Evolutionary conservation across 768 basidiomycete species (phyloP).

Genomic region (Candolleomyces efflorescens): DNA sequence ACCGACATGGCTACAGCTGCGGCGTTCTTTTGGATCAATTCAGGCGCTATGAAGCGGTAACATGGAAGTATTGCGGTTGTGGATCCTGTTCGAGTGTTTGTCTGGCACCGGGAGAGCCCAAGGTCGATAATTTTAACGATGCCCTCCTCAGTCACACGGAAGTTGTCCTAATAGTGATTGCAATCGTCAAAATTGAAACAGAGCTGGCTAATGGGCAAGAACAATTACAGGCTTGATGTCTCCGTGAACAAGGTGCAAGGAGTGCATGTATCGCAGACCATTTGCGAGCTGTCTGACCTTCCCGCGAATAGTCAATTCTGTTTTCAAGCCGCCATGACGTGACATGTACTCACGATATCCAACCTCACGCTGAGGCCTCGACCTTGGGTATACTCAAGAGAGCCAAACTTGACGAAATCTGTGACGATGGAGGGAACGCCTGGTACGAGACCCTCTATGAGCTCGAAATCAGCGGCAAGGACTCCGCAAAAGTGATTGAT

Average conservation of each 20-base stretch:
- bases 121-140: neutral
- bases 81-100: neutral
- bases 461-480: neutral
- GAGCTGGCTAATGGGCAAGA: too few species aligned
- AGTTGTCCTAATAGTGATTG: too few species aligned
- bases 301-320: neutral
- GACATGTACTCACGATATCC: neutral
- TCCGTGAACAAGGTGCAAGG: neutral
- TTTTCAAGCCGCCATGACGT: neutral
- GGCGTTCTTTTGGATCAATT: too few species aligned
- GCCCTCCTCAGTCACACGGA: neutral
- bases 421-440: neutral
- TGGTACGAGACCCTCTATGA: neutral
- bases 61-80: too few species aligned
- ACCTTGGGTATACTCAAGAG: neutral
- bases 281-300: neutral
- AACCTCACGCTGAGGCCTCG: neutral
- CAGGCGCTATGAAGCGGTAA: too few species aligned
- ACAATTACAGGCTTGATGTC: neutral
- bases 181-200: too few species aligned
- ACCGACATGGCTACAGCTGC: too few species aligned
- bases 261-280: neutral
- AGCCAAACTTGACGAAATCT: neutral
- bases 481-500: neutral
- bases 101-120: neutral